A percentile compares a stretch with the other conserved stretches of the same genome.
Evolutionary conservation across 805 yeast genomes (phyloP).

Genomic region (Nakazawaea pomicola): DNA sequence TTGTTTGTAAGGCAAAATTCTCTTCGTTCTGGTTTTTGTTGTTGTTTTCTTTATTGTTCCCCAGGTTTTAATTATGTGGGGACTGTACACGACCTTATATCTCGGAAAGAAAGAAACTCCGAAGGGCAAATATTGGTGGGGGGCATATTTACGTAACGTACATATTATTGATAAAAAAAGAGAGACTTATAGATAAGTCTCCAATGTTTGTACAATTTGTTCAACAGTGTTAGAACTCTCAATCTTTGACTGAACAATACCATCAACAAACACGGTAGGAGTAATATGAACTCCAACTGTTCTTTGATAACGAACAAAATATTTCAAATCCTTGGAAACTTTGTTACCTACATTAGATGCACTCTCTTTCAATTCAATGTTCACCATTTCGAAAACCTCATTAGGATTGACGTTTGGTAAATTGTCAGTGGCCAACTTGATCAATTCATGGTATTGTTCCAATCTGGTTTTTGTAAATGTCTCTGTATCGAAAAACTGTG

Average conservation of each 20-base stretch:
- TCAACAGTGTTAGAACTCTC: conserved; percentile 53
- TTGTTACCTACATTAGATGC: conserved; percentile 54
- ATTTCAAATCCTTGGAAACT: conserved; percentile 60
- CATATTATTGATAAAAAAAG: no score
- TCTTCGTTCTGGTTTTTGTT: no score
- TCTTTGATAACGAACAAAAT: conserved; percentile 67
- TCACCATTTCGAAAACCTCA: conserved; percentile 27
- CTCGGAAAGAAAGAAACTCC: no score
- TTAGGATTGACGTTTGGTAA: conserved; percentile 34
- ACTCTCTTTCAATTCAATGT: conserved; percentile 24
- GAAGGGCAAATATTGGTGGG: no score
- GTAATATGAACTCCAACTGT: conserved; percentile 82
- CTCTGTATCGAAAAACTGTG: conserved; percentile 56
- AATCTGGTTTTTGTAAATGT: conserved; percentile 49
- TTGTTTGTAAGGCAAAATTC: no score
- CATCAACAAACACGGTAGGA: conserved; percentile 73
- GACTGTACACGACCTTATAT: no score
- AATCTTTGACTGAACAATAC: conserved; percentile 51
- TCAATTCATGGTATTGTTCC: conserved; percentile 49
- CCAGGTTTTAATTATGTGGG: no score
- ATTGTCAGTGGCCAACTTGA: conserved; percentile 38
- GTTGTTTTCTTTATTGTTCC: no score
- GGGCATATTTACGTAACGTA: no score
- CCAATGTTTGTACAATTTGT: conserved; percentile 37
- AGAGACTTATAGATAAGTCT: conserved; percentile 22